Conservation (phyloP, 768 basidiomycete genomes). For the Amanita muscaria region DNA sequence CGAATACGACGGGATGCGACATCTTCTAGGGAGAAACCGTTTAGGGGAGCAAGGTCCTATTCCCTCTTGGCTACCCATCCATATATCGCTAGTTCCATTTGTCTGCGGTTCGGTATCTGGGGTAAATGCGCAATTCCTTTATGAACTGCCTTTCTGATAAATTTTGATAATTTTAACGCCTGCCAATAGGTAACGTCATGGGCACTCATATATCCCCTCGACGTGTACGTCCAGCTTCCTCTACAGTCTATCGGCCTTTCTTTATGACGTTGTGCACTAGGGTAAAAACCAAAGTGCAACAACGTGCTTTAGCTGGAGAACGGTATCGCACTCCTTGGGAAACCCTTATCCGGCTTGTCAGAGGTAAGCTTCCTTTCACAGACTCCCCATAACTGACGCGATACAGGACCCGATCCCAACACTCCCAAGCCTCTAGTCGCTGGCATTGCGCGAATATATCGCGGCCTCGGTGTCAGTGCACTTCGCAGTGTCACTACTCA, state of each 20-base stretch:
- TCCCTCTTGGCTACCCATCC: constrained; percentile 83
- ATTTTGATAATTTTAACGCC: constrained; percentile 18
- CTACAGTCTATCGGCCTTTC: too few relatives aligned
- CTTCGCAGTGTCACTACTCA: constrained; percentile 89
- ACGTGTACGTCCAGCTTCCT: constrained; percentile 53
- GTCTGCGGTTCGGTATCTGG: constrained; percentile 86
- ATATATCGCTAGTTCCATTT: constrained; percentile 74
- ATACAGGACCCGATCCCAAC: constrained; percentile 65
- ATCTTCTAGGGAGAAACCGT: constrained; percentile 70
- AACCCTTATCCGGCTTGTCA: constrained; percentile 70
- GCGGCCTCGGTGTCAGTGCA: constrained; percentile 91
- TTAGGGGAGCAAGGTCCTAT: constrained; percentile 75
- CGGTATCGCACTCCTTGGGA: constrained; percentile 60
- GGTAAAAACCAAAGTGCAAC: constrained; percentile 94
- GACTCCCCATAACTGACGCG: constrained; percentile 2
- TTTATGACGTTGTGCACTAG: too few relatives aligned
- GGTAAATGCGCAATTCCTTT: constrained; percentile 29
- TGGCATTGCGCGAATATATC: constrained; percentile 82
- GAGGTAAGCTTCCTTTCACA: constrained; percentile 43
- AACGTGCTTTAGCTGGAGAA: constrained; percentile 78
- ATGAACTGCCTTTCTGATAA: constrained; percentile 26
- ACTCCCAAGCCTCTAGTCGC: constrained; percentile 67
- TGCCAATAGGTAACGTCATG: constrained; percentile 60
- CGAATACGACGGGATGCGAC: constrained; percentile 88
- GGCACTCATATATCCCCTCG: constrained; percentile 89